These are phyloP conservation scores for Leccinum solheimii DNA, from an alignment of 1,284 basidiomycete species.

Conservation along the genomic window DNA sequence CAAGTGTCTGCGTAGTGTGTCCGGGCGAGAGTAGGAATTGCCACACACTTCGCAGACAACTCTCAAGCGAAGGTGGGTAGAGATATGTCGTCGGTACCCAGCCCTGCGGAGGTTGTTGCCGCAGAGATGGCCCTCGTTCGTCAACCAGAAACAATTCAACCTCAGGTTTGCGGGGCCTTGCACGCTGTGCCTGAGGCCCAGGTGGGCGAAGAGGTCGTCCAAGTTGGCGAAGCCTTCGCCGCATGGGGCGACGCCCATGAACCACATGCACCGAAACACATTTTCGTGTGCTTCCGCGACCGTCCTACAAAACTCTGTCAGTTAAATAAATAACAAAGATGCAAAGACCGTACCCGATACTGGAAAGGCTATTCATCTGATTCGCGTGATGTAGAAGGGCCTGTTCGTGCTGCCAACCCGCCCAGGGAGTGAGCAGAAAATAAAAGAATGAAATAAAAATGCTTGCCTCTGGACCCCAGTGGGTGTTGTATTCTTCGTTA, in stretches of 20 bases:
- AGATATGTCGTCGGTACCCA: background rate
- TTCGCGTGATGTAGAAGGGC: background rate
- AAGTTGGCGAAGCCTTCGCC: background rate
- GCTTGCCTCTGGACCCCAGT: constrained; percentile 12
- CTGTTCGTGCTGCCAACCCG: constrained; percentile 7
- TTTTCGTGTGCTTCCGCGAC: background rate
- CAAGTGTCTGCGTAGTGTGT: background rate
- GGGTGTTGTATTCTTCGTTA: background rate
- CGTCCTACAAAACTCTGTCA: background rate
- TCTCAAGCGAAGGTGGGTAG: background rate
- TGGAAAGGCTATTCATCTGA: background rate
- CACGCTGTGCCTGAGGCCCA: background rate
- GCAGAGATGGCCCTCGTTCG: background rate
- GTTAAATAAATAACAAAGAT: background rate
- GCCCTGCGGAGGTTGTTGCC: background rate
- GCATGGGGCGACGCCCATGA: background rate
- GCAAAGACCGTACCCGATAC: background rate
- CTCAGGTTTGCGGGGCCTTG: background rate
- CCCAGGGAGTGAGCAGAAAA: background rate
- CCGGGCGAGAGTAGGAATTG: constrained; percentile 9
- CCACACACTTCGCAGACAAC: constrained; percentile 6
- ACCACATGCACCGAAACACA: background rate
- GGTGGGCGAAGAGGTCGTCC: background rate
- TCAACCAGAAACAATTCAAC: background rate
- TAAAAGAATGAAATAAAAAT: background rate